Percentiles rank a stretch among this genome's conserved stretches.
Conservation (phyloP, 2,329 filamentous ascomycete species). For the Cladophialophora psammophila region DNA sequence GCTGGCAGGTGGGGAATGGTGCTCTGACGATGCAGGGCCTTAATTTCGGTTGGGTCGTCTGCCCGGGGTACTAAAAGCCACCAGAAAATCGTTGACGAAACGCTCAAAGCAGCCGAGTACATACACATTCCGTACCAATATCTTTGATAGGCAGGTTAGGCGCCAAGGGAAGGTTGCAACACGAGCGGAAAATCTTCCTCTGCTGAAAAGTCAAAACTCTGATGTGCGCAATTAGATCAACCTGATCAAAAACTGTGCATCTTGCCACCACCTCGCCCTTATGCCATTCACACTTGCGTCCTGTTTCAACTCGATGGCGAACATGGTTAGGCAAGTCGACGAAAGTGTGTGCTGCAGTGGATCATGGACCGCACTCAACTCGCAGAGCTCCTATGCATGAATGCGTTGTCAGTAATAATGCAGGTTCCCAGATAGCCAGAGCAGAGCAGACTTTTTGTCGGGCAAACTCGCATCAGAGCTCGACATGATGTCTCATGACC, state of each 20-base stretch:
- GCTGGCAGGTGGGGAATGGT: slow-evolving; percentile 35
- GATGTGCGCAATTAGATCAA: slow-evolving; percentile 24
- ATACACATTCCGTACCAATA: neutral
- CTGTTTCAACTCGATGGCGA: slow-evolving; percentile 20
- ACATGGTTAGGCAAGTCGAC: slow-evolving; percentile 10
- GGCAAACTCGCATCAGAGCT: slow-evolving; percentile 11
- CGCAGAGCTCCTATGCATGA: slow-evolving; percentile 30
- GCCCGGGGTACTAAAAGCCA: neutral
- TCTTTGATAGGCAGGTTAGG: slow-evolving; percentile 30
- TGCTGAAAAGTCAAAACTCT: slow-evolving; percentile 14
- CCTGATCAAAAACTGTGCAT: neutral
- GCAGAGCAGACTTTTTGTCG: slow-evolving; percentile 14
- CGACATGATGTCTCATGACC: slow-evolving; percentile 8
- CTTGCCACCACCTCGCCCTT: slow-evolving; percentile 4
- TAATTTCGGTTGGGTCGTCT: slow-evolving; percentile 5
- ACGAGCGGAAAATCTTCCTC: slow-evolving; percentile 3
- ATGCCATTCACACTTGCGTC: slow-evolving; percentile 13
- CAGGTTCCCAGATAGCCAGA: slow-evolving; percentile 18
- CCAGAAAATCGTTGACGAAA: slow-evolving; percentile 1
- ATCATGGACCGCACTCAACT: slow-evolving; percentile 24
- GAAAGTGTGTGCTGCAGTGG: slow-evolving; percentile 18
- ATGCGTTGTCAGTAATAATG: slow-evolving; percentile 31
- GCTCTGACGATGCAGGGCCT: slow-evolving; percentile 19
- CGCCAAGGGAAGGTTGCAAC: slow-evolving; percentile 20
- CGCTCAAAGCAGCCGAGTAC: neutral